A percentile compares a stretch with the other conserved stretches of the same genome.
Conservation (phyloP, 495 filamentous ascomycete genomes). For the Tirmania nivea region DNA sequence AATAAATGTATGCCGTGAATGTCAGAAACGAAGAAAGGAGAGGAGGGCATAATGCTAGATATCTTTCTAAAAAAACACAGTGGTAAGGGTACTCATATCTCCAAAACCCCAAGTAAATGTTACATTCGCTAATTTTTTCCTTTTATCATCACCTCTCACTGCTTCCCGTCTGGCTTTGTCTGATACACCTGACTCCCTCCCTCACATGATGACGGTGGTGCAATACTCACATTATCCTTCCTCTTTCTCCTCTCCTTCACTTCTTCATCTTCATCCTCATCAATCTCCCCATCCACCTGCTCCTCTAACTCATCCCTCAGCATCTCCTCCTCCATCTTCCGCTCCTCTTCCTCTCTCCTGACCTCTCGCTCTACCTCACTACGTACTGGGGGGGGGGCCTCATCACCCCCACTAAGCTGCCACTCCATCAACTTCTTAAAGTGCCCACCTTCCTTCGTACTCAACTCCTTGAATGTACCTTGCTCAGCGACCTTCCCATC, state of each 20-base stretch:
- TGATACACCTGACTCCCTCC: no score
- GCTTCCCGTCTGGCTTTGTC: no score
- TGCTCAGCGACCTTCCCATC: slow-evolving; percentile 80
- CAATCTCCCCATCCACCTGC: not conserved
- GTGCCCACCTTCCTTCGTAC: slow-evolving; percentile 46
- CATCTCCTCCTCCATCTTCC: not conserved
- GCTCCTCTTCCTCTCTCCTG: not conserved
- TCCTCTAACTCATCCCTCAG: not conserved
- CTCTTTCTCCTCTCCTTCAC: not conserved
- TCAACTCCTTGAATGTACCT: slow-evolving; percentile 61
- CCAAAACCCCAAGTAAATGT: no score
- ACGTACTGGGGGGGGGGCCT: slow-evolving; percentile 19
- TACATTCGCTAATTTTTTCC: no score
- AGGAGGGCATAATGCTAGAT: no score
- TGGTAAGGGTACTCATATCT: no score
- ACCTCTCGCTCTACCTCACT: not conserved
- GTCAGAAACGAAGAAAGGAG: no score
- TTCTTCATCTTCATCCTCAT: not conserved
- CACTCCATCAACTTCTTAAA: slow-evolving; percentile 96
- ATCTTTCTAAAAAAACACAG: no score
- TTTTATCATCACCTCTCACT: no score
- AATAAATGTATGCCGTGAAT: no score
- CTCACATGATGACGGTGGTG: no score
- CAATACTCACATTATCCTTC: not conserved
- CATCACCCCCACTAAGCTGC: slow-evolving; percentile 71